Percentiles rank a stretch among this genome's conserved stretches.
phyloP scores from a whole-genome alignment of 495 filamentous ascomycete genomes.

The Penicillium paxilli region DNA sequence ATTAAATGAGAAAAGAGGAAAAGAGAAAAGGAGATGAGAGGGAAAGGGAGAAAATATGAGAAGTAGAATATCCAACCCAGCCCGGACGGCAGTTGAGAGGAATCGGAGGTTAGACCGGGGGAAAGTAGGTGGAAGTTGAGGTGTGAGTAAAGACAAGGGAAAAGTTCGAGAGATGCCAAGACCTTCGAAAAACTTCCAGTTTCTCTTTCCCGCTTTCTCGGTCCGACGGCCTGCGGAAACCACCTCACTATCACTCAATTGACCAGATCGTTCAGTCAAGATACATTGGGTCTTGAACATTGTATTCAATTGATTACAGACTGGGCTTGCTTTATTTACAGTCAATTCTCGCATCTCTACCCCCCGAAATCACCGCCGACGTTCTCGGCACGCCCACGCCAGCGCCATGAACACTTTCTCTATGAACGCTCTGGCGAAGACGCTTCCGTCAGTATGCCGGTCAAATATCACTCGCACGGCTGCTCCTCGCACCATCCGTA shows the following conservation, averaged over 20 bases:
- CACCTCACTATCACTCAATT: not conserved
- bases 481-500: slow-evolving; percentile 18
- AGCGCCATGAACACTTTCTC: slow-evolving; percentile 40
- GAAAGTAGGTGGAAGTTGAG: slow-evolving; percentile 24
- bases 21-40: not conserved
- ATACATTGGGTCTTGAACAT: too few species aligned
- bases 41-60: slow-evolving; percentile 10
- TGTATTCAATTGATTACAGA: not conserved
- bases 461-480: slow-evolving; percentile 25
- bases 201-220: slow-evolving; percentile 36
- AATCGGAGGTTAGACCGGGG: slow-evolving; percentile 23
- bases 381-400: slow-evolving; percentile 5
- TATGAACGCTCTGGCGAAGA: slow-evolving; percentile 33
- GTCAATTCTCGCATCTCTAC: not conserved
- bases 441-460: slow-evolving; percentile 35
- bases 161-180: slow-evolving; percentile 49
- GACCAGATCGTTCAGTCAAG: not conserved
- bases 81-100: slow-evolving; percentile 29
- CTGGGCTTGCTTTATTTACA: not conserved
- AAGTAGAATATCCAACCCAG: slow-evolving; percentile 22
- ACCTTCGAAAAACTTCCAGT: slow-evolving; percentile 47
- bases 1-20: slow-evolving; percentile 4
- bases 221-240: slow-evolving; percentile 20
- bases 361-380: slow-evolving; percentile 5
- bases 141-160: too few species aligned